Conservation (phyloP, 768 basidiomycete species). For the Lentinula aciculospora region DNA sequence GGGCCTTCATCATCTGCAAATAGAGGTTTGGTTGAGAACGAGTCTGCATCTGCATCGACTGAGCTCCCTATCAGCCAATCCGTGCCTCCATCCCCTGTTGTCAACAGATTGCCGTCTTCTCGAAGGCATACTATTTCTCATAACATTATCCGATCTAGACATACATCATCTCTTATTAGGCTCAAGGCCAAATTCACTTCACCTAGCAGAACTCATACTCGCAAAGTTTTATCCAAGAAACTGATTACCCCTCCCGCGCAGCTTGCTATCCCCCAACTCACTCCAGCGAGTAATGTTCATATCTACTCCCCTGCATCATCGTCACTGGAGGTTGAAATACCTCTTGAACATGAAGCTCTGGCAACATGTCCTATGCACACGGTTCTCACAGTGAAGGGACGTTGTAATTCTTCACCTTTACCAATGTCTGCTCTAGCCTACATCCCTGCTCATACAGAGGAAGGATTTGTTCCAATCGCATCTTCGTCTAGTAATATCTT, state of each 20-base stretch:
- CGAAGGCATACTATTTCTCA: slow-evolving; percentile 55
- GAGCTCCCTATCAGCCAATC: background rate
- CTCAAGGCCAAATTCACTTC: slow-evolving; percentile 42
- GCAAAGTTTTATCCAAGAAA: slow-evolving; percentile 48
- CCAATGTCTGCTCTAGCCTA: slow-evolving; percentile 59
- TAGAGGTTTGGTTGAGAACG: background rate
- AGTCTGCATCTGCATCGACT: background rate
- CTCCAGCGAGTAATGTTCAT: background rate
- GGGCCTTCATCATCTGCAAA: background rate
- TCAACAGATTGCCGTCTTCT: slow-evolving; percentile 29
- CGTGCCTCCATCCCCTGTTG: slow-evolving; percentile 16
- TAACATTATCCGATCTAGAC: slow-evolving; percentile 39
- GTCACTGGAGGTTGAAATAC: background rate
- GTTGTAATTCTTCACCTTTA: slow-evolving; percentile 61
- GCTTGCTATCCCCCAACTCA: background rate
- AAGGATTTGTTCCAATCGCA: slow-evolving; percentile 48
- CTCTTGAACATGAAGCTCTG: background rate
- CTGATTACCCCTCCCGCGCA: slow-evolving; percentile 1
- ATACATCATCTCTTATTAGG: slow-evolving; percentile 40
- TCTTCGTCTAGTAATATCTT: slow-evolving; percentile 52
- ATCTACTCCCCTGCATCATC: background rate
- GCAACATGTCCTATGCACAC: background rate
- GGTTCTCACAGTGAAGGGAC: slow-evolving; percentile 41
- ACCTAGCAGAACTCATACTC: slow-evolving; percentile 35
- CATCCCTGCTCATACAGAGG: slow-evolving; percentile 42